A percentile compares a stretch with the other conserved stretches of the same genome.
phyloP scores from a whole-genome alignment of 371 early-diverging fungal genomes.

The Mortierella sp. region DNA sequence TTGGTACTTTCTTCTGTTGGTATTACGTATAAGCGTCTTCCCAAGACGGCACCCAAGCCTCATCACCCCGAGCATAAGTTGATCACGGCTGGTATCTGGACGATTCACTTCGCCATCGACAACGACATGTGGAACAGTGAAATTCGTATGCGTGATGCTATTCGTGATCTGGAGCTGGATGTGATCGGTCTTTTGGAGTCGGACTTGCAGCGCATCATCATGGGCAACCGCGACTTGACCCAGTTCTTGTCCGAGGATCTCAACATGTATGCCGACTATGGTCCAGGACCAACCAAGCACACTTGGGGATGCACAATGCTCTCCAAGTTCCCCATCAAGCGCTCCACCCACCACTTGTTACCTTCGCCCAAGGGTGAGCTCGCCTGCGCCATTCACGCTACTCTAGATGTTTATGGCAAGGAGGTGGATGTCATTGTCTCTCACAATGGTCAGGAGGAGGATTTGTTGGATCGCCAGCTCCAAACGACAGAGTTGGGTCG shows the following conservation, averaged over 20 bases:
- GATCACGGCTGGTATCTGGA: slow-evolving; percentile 89
- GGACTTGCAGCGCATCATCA: slow-evolving; percentile 84
- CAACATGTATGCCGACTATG: slow-evolving; percentile 82
- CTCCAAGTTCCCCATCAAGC: slow-evolving; percentile 84
- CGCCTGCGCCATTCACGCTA: slow-evolving; percentile 89
- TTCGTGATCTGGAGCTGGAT: slow-evolving; percentile 81
- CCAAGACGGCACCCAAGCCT: slow-evolving; percentile 62
- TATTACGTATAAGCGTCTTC: slow-evolving; percentile 33
- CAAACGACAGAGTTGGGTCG: slow-evolving; percentile 85
- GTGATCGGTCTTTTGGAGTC: slow-evolving; percentile 88
- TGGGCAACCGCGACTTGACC: slow-evolving; percentile 88
- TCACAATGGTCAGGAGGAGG: slow-evolving; percentile 89
- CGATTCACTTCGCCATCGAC: slow-evolving; percentile 87
- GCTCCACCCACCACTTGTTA: slow-evolving; percentile 77
- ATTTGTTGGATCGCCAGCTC: slow-evolving; percentile 76
- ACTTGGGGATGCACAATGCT: slow-evolving; percentile 90
- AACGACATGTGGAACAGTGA: slow-evolving; percentile 88
- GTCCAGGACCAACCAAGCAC: slow-evolving; percentile 86
- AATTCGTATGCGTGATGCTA: slow-evolving; percentile 76
- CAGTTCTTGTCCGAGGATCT: slow-evolving; percentile 84
- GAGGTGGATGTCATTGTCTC: slow-evolving; percentile 85
- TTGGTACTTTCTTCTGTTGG: slow-evolving; percentile 24
- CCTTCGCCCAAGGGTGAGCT: slow-evolving; percentile 87
- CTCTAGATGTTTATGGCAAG: slow-evolving; percentile 83
- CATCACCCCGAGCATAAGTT: slow-evolving; percentile 71